These are phyloP conservation scores for Collariella sp. DNA, from an alignment of 495 filamentous ascomycete species.

Conservation along the genomic window DNA sequence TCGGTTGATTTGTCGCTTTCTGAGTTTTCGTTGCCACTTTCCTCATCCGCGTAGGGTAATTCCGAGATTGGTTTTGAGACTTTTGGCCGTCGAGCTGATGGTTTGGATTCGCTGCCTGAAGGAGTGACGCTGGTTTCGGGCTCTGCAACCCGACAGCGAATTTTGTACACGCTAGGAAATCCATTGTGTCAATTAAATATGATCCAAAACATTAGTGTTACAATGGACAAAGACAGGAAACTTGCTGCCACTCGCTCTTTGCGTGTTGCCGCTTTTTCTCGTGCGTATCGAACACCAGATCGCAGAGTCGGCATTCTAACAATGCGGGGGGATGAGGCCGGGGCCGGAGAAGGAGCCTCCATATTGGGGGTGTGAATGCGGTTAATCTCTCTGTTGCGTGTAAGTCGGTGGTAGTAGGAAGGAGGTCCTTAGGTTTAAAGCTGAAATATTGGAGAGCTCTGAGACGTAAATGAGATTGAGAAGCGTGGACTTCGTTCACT, in stretches of 20 bases:
- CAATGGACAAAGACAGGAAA: not conserved
- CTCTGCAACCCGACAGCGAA: conserved; percentile 4
- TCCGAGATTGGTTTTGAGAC: not conserved
- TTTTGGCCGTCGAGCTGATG: not conserved
- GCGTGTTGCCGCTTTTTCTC: conserved; percentile 6
- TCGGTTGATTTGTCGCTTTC: conserved; percentile 1
- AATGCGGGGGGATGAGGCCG: not conserved
- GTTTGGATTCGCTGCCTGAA: not conserved
- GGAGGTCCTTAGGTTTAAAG: too few species aligned
- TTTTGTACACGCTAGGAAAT: not conserved
- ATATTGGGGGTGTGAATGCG: not conserved
- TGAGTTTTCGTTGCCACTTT: not conserved
- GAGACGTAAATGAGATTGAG: too few species aligned
- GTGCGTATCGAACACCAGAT: not conserved
- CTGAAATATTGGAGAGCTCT: too few species aligned
- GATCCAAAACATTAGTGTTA: not conserved
- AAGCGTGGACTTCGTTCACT: too few species aligned
- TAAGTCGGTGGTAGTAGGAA: too few species aligned
- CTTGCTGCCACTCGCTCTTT: conserved; percentile 7
- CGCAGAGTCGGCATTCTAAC: not conserved
- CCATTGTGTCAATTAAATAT: not conserved
- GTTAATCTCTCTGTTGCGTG: too few species aligned
- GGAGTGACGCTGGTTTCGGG: not conserved
- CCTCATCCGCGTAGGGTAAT: not conserved
- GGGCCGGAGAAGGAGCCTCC: not conserved